Conservation (phyloP, 495 filamentous ascomycete species). For the Trichoderma asperelloides region DNA sequence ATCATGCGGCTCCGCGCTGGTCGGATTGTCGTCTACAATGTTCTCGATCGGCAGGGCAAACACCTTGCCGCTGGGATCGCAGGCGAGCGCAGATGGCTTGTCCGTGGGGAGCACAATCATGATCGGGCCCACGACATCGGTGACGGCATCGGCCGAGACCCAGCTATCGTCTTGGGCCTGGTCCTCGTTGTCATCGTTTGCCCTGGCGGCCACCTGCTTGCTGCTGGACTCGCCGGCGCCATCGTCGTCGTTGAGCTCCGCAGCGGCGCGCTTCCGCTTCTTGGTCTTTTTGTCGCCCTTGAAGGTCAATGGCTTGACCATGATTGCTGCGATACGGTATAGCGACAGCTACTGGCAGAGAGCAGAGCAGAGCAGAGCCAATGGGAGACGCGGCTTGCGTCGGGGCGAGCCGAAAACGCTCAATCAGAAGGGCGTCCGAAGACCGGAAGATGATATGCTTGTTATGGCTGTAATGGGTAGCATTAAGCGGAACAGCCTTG, state of each 20-base stretch:
- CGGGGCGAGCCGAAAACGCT: background rate
- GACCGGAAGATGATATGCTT: background rate
- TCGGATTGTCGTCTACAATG: conserved; percentile 65
- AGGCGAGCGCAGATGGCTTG: conserved; percentile 62
- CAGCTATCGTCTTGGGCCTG: conserved; percentile 68
- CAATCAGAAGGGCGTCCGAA: background rate
- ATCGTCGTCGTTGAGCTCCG: conserved; percentile 27
- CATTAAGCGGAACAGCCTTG: background rate
- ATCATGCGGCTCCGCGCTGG: conserved; percentile 84
- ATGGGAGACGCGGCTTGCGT: background rate
- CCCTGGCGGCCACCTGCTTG: conserved; percentile 25
- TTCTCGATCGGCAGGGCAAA: conserved; percentile 76
- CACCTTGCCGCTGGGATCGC: conserved; percentile 75
- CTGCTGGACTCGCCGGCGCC: conserved; percentile 30
- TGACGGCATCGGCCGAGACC: conserved; percentile 70
- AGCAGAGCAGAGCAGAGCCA: background rate
- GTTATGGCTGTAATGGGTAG: background rate
- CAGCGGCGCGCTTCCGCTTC: conserved; percentile 67
- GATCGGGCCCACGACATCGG: conserved; percentile 77
- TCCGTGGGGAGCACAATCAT: conserved; percentile 68
- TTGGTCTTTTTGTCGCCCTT: conserved; percentile 96
- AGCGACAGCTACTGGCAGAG: background rate
- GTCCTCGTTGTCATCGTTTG: conserved; percentile 29
- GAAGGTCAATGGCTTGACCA: conserved; percentile 81
- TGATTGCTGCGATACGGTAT: conserved; percentile 17